These are phyloP conservation scores for Conoideocrella luteorostrata DNA, from an alignment of 2,329 filamentous ascomycete genomes.

Conservation along the genomic window DNA sequence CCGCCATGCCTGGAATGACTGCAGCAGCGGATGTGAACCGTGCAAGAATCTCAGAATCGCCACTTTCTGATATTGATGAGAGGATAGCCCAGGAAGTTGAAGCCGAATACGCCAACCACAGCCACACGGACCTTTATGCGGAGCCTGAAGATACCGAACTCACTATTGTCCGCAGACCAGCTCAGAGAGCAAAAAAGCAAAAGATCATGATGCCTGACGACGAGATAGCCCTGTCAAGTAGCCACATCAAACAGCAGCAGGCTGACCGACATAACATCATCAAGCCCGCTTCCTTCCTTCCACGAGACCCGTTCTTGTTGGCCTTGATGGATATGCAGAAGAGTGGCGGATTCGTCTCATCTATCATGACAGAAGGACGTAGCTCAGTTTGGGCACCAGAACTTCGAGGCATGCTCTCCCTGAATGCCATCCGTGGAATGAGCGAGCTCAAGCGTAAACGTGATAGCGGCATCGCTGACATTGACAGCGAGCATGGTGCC, in stretches of 20 bases:
- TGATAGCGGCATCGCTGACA: slow-evolving; percentile 76
- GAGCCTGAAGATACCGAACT: slow-evolving; percentile 53
- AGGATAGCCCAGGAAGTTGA: slow-evolving; percentile 54
- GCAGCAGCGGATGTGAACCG: slow-evolving; percentile 44
- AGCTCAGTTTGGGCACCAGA: slow-evolving; percentile 84
- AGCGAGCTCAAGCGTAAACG: slow-evolving; percentile 90
- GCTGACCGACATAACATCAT: slow-evolving; percentile 80
- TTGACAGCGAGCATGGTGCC: slow-evolving; percentile 59
- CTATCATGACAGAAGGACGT: slow-evolving; percentile 74
- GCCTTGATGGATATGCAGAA: slow-evolving; percentile 89
- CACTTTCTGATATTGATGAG: slow-evolving; percentile 63
- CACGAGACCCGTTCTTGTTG: slow-evolving; percentile 78
- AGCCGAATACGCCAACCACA: slow-evolving; percentile 47
- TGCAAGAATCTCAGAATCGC: slow-evolving; percentile 61
- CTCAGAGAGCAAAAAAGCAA: slow-evolving; percentile 67
- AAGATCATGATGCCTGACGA: slow-evolving; percentile 78
- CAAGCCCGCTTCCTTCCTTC: slow-evolving; percentile 74
- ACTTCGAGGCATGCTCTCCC: slow-evolving; percentile 81
- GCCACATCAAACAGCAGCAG: slow-evolving; percentile 80
- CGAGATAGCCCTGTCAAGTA: slow-evolving; percentile 68
- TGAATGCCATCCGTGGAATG: slow-evolving; percentile 70
- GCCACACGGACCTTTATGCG: slow-evolving; percentile 54
- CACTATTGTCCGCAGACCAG: slow-evolving; percentile 58
- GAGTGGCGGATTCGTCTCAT: slow-evolving; percentile 82
- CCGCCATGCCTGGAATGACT: slow-evolving; percentile 44